phyloP scores from a whole-genome alignment of 768 basidiomycete genomes.

The Russula olivacea region DNA sequence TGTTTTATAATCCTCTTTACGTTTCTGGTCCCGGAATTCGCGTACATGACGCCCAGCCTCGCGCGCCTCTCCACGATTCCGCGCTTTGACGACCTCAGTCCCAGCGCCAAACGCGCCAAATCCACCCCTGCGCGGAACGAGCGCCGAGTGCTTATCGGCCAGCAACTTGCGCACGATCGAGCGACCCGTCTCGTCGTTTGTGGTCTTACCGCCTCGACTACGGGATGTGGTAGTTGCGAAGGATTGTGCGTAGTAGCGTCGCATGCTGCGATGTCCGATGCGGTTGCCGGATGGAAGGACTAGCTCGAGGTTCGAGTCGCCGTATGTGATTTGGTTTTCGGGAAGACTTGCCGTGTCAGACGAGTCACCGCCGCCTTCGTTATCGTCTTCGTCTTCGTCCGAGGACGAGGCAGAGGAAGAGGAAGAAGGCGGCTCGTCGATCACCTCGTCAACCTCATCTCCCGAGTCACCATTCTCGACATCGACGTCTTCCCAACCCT shows the following conservation, averaged over 20 bases:
- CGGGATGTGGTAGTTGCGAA: constrained; percentile 33
- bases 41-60: constrained; percentile 84
- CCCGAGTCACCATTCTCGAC: constrained; percentile 30
- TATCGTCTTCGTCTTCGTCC: constrained; percentile 9
- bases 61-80: constrained; percentile 91
- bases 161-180: constrained; percentile 73
- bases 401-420: constrained; percentile 4
- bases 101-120: constrained; percentile 83
- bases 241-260: constrained; percentile 80
- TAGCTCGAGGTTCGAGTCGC: constrained; percentile 79
- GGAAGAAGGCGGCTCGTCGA: constrained; percentile 28
- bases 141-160: constrained; percentile 74
- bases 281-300: constrained; percentile 89
- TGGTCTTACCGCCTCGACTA: no score
- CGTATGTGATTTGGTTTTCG: constrained; percentile 59
- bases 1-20: constrained; percentile 80
- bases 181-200: constrained; percentile 52
- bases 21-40: constrained; percentile 75
- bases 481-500: constrained; percentile 33
- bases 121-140: constrained; percentile 81
- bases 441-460: constrained; percentile 33
- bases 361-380: constrained; percentile 29
- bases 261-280: constrained; percentile 87
- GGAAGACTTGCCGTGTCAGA: constrained; percentile 40
- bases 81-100: constrained; percentile 77